These are phyloP conservation scores for Coniferiporia sulphurascens DNA, from an alignment of 1,284 basidiomycete species.

Conservation along the genomic window DNA sequence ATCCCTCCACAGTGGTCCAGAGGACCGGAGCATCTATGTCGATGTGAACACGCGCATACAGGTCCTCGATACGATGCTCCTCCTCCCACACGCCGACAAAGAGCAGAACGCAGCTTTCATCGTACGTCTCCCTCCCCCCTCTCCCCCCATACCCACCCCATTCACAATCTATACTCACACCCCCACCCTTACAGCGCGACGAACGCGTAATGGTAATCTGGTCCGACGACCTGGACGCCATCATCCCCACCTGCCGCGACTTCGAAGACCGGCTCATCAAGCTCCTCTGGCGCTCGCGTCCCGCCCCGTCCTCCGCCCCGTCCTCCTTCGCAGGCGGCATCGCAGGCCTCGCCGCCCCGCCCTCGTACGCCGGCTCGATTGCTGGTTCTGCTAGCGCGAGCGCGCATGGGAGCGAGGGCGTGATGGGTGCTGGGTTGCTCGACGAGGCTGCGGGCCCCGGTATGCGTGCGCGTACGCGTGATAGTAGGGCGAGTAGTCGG, in stretches of 20 bases:
- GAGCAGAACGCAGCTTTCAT: constrained; percentile 85
- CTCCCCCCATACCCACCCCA: not conserved
- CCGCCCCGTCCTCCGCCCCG: constrained; percentile 21
- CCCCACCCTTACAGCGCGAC: constrained; percentile 44
- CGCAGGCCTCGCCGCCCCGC: constrained; percentile 25
- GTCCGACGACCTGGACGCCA: constrained; percentile 69
- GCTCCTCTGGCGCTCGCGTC: constrained; percentile 69
- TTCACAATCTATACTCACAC: not conserved
- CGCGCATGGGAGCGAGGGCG: not conserved
- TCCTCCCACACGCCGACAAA: constrained; percentile 68
- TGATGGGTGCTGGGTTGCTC: not conserved
- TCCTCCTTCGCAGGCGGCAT: constrained; percentile 33
- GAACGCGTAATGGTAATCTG: constrained; percentile 73
- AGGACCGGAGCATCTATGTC: constrained; percentile 22
- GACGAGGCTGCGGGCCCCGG: not conserved
- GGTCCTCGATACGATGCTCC: constrained; percentile 55
- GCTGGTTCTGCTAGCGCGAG: not conserved
- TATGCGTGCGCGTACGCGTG: constrained; percentile 3
- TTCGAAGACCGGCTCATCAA: constrained; percentile 78
- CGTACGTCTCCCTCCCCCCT: constrained; percentile 34
- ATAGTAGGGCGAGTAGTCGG: not conserved
- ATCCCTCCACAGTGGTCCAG: constrained; percentile 2
- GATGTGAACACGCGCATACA: constrained; percentile 55
- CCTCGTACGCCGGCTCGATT: not conserved
- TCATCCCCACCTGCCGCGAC: constrained; percentile 58